Conservation (phyloP, 257 asterid genomes). For the Plantago elongata region DNA sequence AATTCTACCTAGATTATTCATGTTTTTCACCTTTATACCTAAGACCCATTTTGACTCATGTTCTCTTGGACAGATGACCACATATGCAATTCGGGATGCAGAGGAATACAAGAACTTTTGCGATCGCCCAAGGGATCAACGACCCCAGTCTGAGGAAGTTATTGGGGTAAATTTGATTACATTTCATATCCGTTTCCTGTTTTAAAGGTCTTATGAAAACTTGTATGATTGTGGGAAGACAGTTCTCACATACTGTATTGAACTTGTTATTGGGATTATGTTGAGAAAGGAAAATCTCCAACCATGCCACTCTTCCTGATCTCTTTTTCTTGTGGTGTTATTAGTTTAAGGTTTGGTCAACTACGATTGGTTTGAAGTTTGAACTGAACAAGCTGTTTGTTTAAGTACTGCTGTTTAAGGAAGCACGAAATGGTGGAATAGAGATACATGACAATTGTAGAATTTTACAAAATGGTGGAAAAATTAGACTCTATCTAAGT, state of each 20-base stretch:
- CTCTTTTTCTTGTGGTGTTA: background rate
- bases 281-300: background rate
- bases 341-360: background rate
- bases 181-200: background rate
- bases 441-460: background rate
- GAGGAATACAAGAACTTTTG: constrained; percentile 97
- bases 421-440: background rate
- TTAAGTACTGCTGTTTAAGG: background rate
- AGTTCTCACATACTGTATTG: background rate
- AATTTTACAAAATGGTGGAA: no score
- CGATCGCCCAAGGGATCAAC: constrained; percentile 88
- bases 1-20: constrained; percentile 4
- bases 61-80: constrained; percentile 52
- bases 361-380: background rate
- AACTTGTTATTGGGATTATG: background rate
- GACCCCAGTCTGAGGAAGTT: constrained; percentile 95
- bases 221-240: background rate
- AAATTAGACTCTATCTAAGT: no score
- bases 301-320: background rate
- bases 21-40: no score
- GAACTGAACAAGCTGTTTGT: background rate
- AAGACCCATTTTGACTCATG: constrained; percentile 2
- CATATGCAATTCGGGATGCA: constrained; percentile 88
- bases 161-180: constrained; percentile 57
- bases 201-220: background rate